A percentile compares a stretch with the other conserved stretches of the same genome.
Conservation (phyloP, 495 filamentous ascomycete genomes). For the Annulohypoxylon nitens region DNA sequence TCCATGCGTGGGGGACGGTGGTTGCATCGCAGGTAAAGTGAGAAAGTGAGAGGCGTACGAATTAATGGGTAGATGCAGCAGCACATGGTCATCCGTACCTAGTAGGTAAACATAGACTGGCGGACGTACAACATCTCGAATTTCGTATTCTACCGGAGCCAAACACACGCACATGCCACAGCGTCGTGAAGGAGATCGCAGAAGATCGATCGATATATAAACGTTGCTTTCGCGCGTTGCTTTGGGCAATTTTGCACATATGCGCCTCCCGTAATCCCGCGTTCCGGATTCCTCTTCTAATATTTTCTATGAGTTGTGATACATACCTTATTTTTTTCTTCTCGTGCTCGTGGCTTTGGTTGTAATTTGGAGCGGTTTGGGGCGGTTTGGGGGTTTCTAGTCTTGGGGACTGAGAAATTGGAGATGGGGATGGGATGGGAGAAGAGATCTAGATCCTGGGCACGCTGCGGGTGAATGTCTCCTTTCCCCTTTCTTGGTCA, state of each 20-base stretch:
- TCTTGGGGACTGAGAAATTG: neutral
- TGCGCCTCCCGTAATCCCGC: neutral
- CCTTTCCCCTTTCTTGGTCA: neutral
- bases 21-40: slow-evolving; percentile 12
- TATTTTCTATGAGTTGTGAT: neutral
- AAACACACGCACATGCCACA: neutral
- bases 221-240: neutral
- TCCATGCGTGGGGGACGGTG: slow-evolving; percentile 1
- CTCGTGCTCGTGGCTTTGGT: neutral
- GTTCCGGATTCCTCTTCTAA: neutral
- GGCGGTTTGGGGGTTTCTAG: neutral
- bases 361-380: neutral
- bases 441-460: neutral
- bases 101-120: too few species aligned
- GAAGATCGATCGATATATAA: slow-evolving; percentile 31
- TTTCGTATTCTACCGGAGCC: slow-evolving; percentile 27
- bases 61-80: too few species aligned
- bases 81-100: too few species aligned
- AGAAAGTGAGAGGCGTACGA: too few species aligned
- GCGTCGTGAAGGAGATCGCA: neutral
- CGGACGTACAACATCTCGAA: too few species aligned
- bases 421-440: neutral
- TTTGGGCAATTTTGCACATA: neutral
- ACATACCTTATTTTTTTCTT: neutral
- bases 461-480: neutral